Base-by-base conservation (phyloP, 2,329 filamentous ascomycete species). In the Magnaporthiopsis incrustans region DNA sequence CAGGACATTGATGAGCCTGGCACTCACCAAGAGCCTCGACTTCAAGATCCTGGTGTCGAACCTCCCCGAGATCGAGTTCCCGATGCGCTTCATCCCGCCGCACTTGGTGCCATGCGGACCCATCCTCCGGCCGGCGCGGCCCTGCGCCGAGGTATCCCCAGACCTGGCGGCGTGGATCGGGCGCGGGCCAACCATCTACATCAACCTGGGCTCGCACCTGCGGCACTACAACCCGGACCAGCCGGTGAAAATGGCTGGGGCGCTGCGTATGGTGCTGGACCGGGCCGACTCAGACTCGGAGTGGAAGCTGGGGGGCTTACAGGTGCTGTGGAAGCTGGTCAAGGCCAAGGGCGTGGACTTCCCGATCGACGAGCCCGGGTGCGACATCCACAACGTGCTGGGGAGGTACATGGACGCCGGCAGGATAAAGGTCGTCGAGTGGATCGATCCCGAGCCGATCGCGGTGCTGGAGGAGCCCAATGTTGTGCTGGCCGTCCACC, bases 171-270 rank as follows among this genome's bases (percentile, higher is more conserved):
- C 59, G 1, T 84, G 81, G 82, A 71, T 83, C 4, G 66, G 69
- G 0, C 68, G 70, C 3, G 72, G 72, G 0, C 77, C 78, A 2
- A 82, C 79, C 0, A 69, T 84, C 0, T 74, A 81, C n/a, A 73
- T 84, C 44, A 82, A 80, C 65, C 69, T 83, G 1, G 82, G 82
- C 0, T 79, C 79, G 0, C 72, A 76, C 3, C 70, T 73, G 60
- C 68, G 67, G 0, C 68, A 74, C 4, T 68, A 71, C 0, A 69
- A 74, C 3, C 68, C 72, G 0, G 73, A 77, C 60, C 22, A 53
- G 22, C 77, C 77, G 0, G 60, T 71, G 10, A 75, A 79, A 38
- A 74, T 83, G 38, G 76, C 77, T 0, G 60, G 57, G 0, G 76
- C 76, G 0, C 53, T 83, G 3, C 71, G 70, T 11, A 66, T 69